Evolutionary conservation across 495 filamentous ascomycete genomes (phyloP).

Genomic region (Daldinia childiae): DNA sequence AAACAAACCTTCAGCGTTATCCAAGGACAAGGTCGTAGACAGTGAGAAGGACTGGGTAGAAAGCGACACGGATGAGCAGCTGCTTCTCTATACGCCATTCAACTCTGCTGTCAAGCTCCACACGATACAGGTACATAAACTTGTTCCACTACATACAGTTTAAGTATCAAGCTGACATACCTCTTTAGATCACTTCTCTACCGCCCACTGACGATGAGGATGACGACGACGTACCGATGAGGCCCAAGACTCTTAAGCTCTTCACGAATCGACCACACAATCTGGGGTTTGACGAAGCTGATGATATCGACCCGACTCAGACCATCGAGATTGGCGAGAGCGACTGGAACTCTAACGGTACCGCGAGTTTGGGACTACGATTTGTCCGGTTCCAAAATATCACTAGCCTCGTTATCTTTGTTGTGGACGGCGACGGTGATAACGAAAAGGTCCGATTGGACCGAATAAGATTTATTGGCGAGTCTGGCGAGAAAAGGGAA

Average conservation of each 20-base stretch:
- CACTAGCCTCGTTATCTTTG: conserved; percentile 83
- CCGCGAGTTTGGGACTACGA: conserved; percentile 81
- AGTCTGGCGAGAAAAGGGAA: conserved; percentile 90
- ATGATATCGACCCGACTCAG: conserved; percentile 83
- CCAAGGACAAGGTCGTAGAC: conserved; percentile 66
- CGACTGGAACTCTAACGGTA: conserved; percentile 93
- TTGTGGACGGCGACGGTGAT: conserved; percentile 86
- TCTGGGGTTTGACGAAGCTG: conserved; percentile 94
- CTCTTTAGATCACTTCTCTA: conserved; percentile 78
- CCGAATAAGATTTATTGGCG: conserved; percentile 84
- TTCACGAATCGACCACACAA: conserved; percentile 89
- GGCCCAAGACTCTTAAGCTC: conserved; percentile 84
- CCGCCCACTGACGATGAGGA: conserved; percentile 67
- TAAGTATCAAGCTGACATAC: conserved; percentile 31
- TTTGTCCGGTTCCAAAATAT: conserved; percentile 99
- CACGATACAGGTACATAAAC: conserved; percentile 67
- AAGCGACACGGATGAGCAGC: conserved; percentile 97
- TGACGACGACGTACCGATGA: conserved; percentile 79
- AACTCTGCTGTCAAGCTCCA: conserved; percentile 89
- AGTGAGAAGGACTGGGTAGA: conserved; percentile 86
- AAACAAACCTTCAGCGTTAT: conserved; percentile 71
- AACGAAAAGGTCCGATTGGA: conserved; percentile 89
- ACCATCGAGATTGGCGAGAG: conserved; percentile 71
- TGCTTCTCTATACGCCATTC: conserved; percentile 94
- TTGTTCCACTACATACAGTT: not conserved